A percentile compares a stretch with the other conserved stretches of the same genome.
These are phyloP conservation scores for Senna siamea DNA, from an alignment of 306 rosid species.

Conservation along the genomic window DNA sequence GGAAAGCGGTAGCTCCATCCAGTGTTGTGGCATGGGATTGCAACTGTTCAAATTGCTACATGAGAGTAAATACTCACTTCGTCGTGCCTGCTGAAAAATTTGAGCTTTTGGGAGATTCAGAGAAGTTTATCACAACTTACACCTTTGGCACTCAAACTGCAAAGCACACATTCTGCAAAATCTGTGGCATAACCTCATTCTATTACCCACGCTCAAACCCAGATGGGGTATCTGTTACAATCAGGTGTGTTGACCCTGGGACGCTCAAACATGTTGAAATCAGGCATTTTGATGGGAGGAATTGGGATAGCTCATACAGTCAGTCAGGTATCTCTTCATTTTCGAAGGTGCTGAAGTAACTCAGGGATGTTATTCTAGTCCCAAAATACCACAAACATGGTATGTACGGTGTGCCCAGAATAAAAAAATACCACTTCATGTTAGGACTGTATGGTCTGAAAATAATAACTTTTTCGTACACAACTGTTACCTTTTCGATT, in stretches of 20 bases:
- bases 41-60: constrained; percentile 77
- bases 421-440: too few relatives aligned
- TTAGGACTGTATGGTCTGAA: too few relatives aligned
- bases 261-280: constrained; percentile 63
- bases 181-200: constrained; percentile 90
- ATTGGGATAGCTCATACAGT: constrained; percentile 58
- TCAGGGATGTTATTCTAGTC: too few relatives aligned
- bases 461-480: too few relatives aligned
- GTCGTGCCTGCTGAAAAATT: constrained; percentile 63
- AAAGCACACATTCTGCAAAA: constrained; percentile 81
- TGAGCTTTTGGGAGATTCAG: constrained; percentile 68
- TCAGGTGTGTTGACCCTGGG: constrained; percentile 83
- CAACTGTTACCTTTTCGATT: too few relatives aligned
- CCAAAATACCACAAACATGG: too few relatives aligned
- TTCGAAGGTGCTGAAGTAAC: constrained; percentile 54
- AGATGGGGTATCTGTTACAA: constrained; percentile 77
- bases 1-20: constrained; percentile 68
- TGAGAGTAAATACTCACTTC: constrained; percentile 72
- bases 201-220: constrained; percentile 85
- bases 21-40: constrained; percentile 80
- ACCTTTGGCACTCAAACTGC: constrained; percentile 81
- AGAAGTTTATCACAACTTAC: constrained; percentile 70
- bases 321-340: constrained; percentile 47
- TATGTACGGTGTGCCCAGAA: too few relatives aligned
- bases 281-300: constrained; percentile 66